These are phyloP conservation scores for Spinellus fusiger DNA, from an alignment of 192 early-diverging fungal species.

Conservation along the genomic window DNA sequence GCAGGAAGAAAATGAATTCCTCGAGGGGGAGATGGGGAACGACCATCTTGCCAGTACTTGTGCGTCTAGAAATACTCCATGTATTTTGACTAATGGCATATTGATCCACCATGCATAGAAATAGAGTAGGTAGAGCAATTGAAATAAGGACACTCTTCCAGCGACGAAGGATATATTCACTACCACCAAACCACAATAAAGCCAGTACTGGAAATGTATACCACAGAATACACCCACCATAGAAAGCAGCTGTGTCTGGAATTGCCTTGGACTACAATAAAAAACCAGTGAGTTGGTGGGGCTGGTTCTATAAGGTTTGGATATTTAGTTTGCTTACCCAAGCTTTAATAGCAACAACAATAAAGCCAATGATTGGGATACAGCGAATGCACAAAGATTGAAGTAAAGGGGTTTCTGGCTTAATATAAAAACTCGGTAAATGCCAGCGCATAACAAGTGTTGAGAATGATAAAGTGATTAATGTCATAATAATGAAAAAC, in stretches of 20 bases:
- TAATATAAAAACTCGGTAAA: constrained; percentile 23
- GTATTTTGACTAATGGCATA: constrained; percentile 35
- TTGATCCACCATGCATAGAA: constrained; percentile 44
- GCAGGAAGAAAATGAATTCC: constrained; percentile 44
- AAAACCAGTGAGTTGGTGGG: too few species aligned
- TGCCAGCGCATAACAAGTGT: constrained; percentile 31
- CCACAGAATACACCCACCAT: constrained; percentile 39
- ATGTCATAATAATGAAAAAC: constrained; percentile 52
- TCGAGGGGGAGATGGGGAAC: constrained; percentile 40
- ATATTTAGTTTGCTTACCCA: constrained; percentile 26
- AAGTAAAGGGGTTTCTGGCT: background rate
- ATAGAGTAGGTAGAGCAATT: constrained; percentile 35
- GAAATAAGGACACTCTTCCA: constrained; percentile 3
- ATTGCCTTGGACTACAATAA: constrained; percentile 16
- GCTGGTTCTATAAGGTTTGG: too few species aligned
- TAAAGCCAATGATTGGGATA: constrained; percentile 20
- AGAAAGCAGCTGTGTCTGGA: constrained; percentile 35
- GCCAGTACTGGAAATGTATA: constrained; percentile 43
- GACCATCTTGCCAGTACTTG: constrained; percentile 36
- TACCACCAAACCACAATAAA: constrained; percentile 42
- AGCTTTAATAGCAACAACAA: constrained; percentile 12
- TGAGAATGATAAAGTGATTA: constrained; percentile 34
- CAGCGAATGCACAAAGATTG: constrained; percentile 9
- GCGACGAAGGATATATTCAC: constrained; percentile 39
- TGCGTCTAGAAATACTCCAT: constrained; percentile 38